A percentile compares a stretch with the other conserved stretches of the same genome.
These are phyloP conservation scores for Hibiscus syriacus DNA, from an alignment of 345 rosid species.

Conservation along the genomic window DNA sequence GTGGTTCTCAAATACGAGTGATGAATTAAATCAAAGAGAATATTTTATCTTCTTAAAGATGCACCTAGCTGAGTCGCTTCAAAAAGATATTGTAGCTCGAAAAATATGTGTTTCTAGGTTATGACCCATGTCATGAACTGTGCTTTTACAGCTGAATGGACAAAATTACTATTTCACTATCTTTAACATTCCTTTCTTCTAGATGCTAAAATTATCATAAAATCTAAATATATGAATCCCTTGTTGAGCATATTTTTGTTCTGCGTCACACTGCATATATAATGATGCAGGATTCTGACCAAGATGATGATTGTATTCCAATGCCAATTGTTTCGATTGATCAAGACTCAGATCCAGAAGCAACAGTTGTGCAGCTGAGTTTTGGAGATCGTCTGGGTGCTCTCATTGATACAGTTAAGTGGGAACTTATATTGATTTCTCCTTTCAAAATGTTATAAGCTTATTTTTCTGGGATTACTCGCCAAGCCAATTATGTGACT, in stretches of 20 bases:
- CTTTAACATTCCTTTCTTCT: too few species aligned
- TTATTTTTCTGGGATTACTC: neutral
- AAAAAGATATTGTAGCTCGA: neutral
- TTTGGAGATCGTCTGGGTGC: constrained; percentile 98
- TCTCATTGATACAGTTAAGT: constrained; percentile 75
- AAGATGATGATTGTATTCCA: constrained; percentile 45
- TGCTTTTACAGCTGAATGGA: neutral
- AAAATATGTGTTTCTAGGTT: neutral
- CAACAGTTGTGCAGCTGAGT: constrained; percentile 80
- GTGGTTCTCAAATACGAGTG: neutral
- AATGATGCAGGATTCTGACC: constrained; percentile 37
- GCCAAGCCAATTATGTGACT: neutral
- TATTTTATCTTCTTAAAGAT: neutral
- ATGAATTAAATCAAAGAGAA: neutral
- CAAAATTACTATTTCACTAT: neutral
- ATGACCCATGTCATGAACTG: neutral
- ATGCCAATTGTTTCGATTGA: constrained; percentile 71
- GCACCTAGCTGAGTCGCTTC: neutral
- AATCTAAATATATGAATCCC: neutral
- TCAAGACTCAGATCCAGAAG: constrained; percentile 82
- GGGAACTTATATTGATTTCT: neutral
- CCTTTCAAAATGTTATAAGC: neutral
- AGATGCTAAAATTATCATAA: neutral
- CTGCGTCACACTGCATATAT: neutral
- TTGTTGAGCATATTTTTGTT: neutral